These are phyloP conservation scores for Pseudogymnoascus sp. DNA, from an alignment of 2,329 filamentous ascomycete species.

Conservation along the genomic window DNA sequence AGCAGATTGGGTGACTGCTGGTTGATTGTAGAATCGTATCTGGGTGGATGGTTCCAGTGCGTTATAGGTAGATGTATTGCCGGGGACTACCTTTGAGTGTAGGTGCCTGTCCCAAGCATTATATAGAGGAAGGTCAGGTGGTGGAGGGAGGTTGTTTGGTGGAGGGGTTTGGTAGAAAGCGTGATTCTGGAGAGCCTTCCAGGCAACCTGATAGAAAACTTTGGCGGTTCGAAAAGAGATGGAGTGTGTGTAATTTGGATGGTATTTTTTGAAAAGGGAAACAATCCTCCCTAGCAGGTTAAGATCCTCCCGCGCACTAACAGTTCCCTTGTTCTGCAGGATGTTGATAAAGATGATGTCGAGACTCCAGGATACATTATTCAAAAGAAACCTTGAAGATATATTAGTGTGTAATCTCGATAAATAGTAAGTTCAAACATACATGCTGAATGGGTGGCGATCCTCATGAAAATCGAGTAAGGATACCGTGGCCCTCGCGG, in stretches of 20 bases:
- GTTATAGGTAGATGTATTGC: not conserved
- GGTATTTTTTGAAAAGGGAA: conserved; percentile 12
- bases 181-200: conserved; percentile 12
- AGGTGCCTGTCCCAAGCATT: not conserved
- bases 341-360: conserved; percentile 18
- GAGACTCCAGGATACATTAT: conserved; percentile 16
- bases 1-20: not conserved
- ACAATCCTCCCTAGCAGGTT: conserved; percentile 2
- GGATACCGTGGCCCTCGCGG: conserved; percentile 14
- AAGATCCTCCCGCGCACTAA: conserved; percentile 12
- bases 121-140: not conserved
- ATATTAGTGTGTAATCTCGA: not conserved
- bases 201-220: conserved; percentile 11
- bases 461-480: conserved; percentile 15
- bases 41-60: not conserved
- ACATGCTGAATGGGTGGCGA: conserved; percentile 15
- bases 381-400: conserved; percentile 10
- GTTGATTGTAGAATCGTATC: not conserved
- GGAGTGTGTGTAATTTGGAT: conserved; percentile 9
- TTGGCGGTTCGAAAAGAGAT: conserved; percentile 12
- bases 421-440: not conserved
- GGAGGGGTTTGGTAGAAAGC: not conserved
- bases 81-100: not conserved
- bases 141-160: not conserved
- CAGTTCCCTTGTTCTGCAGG: conserved; percentile 14